Evolutionary conservation across 768 basidiomycete species (phyloP), one percentile per base, ranked within the genome.

Genomic region (Lactifluus pinguis): DNA sequence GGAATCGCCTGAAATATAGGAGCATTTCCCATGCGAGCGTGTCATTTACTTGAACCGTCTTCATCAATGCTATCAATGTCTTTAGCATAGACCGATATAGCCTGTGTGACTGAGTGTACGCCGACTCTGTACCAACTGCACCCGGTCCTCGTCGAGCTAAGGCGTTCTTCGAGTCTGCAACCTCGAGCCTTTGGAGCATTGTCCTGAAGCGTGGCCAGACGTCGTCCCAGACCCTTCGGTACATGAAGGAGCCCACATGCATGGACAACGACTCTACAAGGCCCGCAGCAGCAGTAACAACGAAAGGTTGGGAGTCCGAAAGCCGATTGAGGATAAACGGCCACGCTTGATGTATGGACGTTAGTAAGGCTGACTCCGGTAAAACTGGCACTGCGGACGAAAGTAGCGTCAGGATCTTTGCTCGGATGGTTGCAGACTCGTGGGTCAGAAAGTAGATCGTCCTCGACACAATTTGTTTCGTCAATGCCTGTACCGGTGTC

Each of bases 401-500:
- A 44, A 99, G 76, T 14, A 99, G 78, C 2, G 78, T 74, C 53
- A 98, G 77, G 49, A 98, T 90, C 19, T 86, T 83, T 2, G 89
- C 83, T 10, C 95, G 89, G 61, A 98, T 87, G 66, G 85, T 79
- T 0, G 95, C 81, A 10, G 95, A 95, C 6, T 82, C 77, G 66
- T 99, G 95, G 0, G 95, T 92, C 30, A 98, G 80, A 75, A 97
- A 97, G 73, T 86, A 92, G 13, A 92, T 72, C 0, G 92, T 92
- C 53, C 94, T 87, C 6, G 84, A 79, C 44, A 98, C 83, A 60
- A 99, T 97, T 66, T 92, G 86, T 54, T 84, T 84, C 13, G 89
- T 88, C 53, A 98, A 76, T 17, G 75, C 69, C 68, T 98, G 93
- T 0, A 86, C 77, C 6, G 87, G 79, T 2, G 88, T 91, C 2